These are phyloP conservation scores for Tetrahymena malaccensis DNA, from an alignment of 73 alveolate species.

Conservation along the genomic window DNA sequence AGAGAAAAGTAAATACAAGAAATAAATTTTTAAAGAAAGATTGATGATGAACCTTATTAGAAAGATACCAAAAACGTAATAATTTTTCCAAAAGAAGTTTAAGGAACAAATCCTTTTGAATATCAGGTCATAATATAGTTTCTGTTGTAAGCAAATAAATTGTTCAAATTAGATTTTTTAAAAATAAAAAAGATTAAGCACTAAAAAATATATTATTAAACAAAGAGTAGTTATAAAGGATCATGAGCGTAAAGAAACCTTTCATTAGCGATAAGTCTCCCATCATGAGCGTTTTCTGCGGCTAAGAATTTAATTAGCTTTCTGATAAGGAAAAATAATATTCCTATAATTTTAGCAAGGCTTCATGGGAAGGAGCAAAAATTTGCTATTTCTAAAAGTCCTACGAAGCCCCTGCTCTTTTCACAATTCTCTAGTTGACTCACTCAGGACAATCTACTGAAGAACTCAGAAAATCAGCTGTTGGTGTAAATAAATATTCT, in stretches of 20 bases:
- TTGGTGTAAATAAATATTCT: not conserved
- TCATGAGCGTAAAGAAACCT: not conserved
- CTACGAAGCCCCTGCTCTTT: slow-evolving; percentile 94
- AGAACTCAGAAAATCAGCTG: not conserved
- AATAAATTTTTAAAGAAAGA: too few relatives aligned
- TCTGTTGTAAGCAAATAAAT: not conserved
- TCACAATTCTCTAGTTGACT: slow-evolving; percentile 72
- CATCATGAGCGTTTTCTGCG: not conserved
- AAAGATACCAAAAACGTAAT: not conserved
- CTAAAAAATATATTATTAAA: not conserved
- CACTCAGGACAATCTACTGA: slow-evolving; percentile 54
- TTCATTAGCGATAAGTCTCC: not conserved
- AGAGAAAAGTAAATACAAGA: too few relatives aligned
- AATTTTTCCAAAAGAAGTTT: not conserved
- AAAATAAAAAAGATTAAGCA: not conserved
- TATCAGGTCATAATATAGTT: not conserved
- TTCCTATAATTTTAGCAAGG: slow-evolving; percentile 80
- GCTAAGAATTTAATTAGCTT: slow-evolving; percentile 26
- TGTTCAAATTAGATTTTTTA: not conserved
- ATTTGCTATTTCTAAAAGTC: slow-evolving; percentile 78
- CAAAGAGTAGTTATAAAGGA: not conserved
- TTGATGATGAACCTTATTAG: not conserved
- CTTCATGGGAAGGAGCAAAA: slow-evolving; percentile 92
- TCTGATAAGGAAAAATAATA: slow-evolving; percentile 81
- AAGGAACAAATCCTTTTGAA: not conserved